Conservation (phyloP, 2,329 filamentous ascomycete genomes). For the Colletotrichum sp. region DNA sequence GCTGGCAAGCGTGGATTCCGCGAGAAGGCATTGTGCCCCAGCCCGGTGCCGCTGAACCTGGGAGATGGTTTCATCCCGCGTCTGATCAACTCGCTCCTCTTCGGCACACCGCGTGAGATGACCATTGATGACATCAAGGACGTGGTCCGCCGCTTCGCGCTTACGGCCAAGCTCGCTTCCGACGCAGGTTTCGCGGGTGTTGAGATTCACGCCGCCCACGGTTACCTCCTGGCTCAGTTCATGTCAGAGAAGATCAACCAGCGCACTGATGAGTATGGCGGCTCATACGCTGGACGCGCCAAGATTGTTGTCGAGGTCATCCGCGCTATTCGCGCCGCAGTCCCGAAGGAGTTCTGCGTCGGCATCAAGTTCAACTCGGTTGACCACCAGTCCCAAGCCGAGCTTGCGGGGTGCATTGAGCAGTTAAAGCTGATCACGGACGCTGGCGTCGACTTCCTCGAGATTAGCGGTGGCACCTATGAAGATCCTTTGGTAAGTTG, state of each 20-base stretch:
- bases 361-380: constrained; percentile 63
- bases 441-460: constrained; percentile 68
- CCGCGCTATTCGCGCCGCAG: constrained; percentile 41
- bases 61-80: constrained; percentile 40
- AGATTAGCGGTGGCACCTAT: constrained; percentile 69
- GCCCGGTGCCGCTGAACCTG: constrained; percentile 46
- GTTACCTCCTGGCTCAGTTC: constrained; percentile 64
- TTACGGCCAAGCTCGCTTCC: constrained; percentile 51
- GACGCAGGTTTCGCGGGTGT: constrained; percentile 52
- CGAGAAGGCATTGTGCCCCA: constrained; percentile 47
- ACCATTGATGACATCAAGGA: constrained; percentile 55
- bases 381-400: constrained; percentile 54
- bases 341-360: constrained; percentile 48
- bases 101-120: constrained; percentile 64
- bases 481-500: constrained; percentile 52
- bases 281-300: constrained; percentile 50
- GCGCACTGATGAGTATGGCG: constrained; percentile 62
- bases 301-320: constrained; percentile 58
- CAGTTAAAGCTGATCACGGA: constrained; percentile 58
- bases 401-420: constrained; percentile 58
- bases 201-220: constrained; percentile 57
- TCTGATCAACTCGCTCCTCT: constrained; percentile 38
- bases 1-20: constrained; percentile 40
- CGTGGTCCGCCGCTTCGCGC: constrained; percentile 57
- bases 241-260: constrained; percentile 54